Evolutionary conservation across 495 filamentous ascomycete genomes (phyloP), one percentile per base, ranked within the genome.

Genomic region (Endocarpon pusillum): DNA sequence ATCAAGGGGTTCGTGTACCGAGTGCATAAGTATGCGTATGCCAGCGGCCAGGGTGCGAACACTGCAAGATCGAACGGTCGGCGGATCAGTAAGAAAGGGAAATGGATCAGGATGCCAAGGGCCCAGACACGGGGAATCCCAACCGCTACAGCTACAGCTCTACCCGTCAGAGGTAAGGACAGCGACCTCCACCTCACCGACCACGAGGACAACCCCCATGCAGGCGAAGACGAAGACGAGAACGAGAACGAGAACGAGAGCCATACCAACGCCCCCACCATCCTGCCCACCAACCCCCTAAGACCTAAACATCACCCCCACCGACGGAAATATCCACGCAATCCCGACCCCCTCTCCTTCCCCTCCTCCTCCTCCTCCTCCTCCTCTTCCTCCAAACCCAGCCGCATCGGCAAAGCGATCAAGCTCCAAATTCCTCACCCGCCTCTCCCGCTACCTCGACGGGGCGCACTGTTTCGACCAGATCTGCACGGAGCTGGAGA

Each of bases 1-100:
- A 89, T 94, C 45, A 94, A 96, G 53, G 85, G 86, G 3, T 78
- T 92, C 41, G 46, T 97, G n/a, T 94, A 94, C 53, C 71, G 89
- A 12, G 78, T 94, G 21, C 86, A 96, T 57, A 85, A 85, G 48
- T 89, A 91, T 47, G 78, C 82, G 3, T 67, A 84, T 5, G 70
- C 71, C 8, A 72, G 73, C 0, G 55, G 61, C 0, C 38, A 33
- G n/a, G 38, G 30, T 30, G 32, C 21, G 43, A 54, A 19, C 52
- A 14, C 57, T 1, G 53, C 54, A 0, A 51, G 50, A 2, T 35
- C 46, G 8, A 21, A 12, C 8, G 8, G 23, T 8, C 23, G 23
- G 23, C 23, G 23, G 23, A 12, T 8, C 8, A 25, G 23, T 25
- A 12, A 12, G 23, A 12, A 25, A 12, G 23, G 28, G 28, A 5